These are phyloP conservation scores for Eucalyptus erythrocorys DNA, from an alignment of 345 rosid species.

Conservation along the genomic window DNA sequence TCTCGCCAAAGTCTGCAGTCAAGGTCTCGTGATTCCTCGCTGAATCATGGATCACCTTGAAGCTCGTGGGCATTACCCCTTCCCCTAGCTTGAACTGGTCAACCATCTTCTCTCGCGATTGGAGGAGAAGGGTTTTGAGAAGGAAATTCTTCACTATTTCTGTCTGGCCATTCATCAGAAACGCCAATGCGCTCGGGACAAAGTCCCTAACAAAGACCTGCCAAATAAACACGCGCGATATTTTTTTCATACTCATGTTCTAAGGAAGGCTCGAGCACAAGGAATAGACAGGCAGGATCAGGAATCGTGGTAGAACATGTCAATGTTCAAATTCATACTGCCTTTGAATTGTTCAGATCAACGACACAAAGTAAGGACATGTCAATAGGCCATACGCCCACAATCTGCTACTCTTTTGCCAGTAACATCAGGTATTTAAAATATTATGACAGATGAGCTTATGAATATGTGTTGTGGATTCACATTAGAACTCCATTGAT, in stretches of 20 bases:
- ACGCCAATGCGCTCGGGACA: conserved; percentile 81
- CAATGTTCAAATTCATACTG: background rate
- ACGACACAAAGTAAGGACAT: background rate
- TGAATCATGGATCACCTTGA: conserved; percentile 69
- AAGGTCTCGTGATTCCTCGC: conserved; percentile 40
- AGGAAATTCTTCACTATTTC: conserved; percentile 74
- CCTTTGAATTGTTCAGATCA: background rate
- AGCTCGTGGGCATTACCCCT: conserved; percentile 90
- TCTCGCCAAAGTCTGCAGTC: conserved; percentile 73
- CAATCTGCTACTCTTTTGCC: background rate
- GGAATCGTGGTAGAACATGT: background rate
- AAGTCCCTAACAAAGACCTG: conserved; percentile 84
- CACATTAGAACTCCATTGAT: background rate
- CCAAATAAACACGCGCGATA: background rate
- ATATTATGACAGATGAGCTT: background rate
- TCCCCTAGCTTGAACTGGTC: conserved; percentile 82
- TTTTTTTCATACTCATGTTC: background rate
- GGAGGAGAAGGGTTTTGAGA: conserved; percentile 51
- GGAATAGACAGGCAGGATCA: background rate
- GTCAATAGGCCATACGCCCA: background rate
- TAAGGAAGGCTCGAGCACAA: background rate
- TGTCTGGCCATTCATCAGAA: conserved; percentile 80
- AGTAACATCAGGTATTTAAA: background rate
- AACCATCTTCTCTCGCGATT: conserved; percentile 69
- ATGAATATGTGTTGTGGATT: background rate